Conservation (phyloP, 805 yeast species). For the Saturnispora hagleri region DNA sequence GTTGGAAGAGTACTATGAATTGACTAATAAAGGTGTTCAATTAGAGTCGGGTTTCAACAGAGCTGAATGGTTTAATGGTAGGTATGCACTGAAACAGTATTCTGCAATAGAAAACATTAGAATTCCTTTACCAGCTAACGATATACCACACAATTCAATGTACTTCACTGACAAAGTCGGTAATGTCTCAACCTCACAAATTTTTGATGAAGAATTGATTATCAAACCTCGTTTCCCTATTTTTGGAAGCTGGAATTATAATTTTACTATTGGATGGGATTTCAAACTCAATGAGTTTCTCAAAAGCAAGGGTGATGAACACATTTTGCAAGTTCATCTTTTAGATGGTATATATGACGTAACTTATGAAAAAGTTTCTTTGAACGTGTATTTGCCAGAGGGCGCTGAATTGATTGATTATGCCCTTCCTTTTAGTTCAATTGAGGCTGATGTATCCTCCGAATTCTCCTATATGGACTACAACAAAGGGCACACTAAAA, state of each 20-base stretch:
- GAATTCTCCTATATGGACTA: slow-evolving; percentile 59
- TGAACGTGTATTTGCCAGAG: slow-evolving; percentile 76
- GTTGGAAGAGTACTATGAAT: slow-evolving; percentile 79
- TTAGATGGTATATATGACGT: slow-evolving; percentile 63
- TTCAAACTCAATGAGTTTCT: slow-evolving; percentile 46
- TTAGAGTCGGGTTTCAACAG: slow-evolving; percentile 70
- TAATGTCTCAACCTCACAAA: slow-evolving; percentile 71
- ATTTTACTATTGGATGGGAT: slow-evolving; percentile 94
- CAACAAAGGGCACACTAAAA: slow-evolving; percentile 67
- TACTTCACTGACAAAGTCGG: slow-evolving; percentile 89
- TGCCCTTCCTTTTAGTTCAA: slow-evolving; percentile 43
- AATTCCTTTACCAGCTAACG: slow-evolving; percentile 39
- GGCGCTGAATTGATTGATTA: slow-evolving; percentile 57
- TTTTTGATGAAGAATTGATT: slow-evolving; percentile 37
- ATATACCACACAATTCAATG: slow-evolving; percentile 41
- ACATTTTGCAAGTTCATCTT: slow-evolving; percentile 58
- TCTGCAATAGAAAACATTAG: slow-evolving; percentile 57
- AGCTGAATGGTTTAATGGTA: slow-evolving; percentile 60
- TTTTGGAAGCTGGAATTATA: slow-evolving; percentile 93
- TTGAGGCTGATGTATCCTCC: slow-evolving; percentile 24
- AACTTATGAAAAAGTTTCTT: slow-evolving; percentile 49
- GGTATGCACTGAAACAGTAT: slow-evolving; percentile 39
- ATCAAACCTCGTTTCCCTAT: slow-evolving; percentile 88
- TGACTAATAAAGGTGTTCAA: slow-evolving; percentile 66
- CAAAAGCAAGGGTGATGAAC: slow-evolving; percentile 39